A percentile compares a stretch with the other conserved stretches of the same genome.
phyloP scores from a whole-genome alignment of 768 basidiomycete species.

The Xerocomus spinulosus region DNA sequence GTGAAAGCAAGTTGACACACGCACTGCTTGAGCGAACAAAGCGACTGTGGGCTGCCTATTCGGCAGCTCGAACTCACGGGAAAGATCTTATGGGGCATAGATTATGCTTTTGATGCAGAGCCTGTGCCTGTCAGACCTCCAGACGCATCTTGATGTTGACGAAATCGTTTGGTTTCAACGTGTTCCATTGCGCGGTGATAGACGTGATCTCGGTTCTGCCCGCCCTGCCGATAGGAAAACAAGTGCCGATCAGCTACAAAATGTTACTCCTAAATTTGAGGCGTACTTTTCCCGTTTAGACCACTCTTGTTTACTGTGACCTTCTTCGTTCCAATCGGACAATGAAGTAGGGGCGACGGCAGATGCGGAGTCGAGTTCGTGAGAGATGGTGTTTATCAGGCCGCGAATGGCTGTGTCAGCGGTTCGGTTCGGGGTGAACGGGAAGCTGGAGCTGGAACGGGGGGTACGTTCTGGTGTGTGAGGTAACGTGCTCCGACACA shows the following conservation, averaged over 20 bases:
- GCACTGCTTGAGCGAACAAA: constrained; percentile 3
- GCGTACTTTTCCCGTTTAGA: constrained; percentile 48
- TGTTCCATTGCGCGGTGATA: constrained; percentile 46
- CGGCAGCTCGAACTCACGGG: constrained; percentile 9
- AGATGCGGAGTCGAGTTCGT: constrained; percentile 33
- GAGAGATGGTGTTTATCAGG: constrained; percentile 48
- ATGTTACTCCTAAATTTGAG: constrained; percentile 22
- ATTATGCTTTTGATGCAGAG: constrained; percentile 8
- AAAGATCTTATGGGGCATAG: constrained; percentile 19
- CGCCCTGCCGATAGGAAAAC: constrained; percentile 33
- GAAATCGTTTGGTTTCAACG: constrained; percentile 48
- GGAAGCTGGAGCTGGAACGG: constrained; percentile 48
- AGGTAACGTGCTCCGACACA: constrained; percentile 54
- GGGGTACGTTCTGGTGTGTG: constrained; percentile 50
- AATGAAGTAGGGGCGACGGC: constrained; percentile 32
- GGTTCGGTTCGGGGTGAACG: constrained; percentile 60
- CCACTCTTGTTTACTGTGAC: constrained; percentile 52
- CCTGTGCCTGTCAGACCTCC: constrained; percentile 40
- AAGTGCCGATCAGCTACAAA: constrained; percentile 8
- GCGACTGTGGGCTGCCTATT: background rate
- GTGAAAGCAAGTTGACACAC: background rate
- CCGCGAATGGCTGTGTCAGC: constrained; percentile 49
- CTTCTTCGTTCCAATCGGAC: constrained; percentile 50
- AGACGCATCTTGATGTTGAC: constrained; percentile 49
- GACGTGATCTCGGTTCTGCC: constrained; percentile 54